Evolutionary conservation across 108 stramenopile species (phyloP).

Genomic region (Ochromonas danica): DNA sequence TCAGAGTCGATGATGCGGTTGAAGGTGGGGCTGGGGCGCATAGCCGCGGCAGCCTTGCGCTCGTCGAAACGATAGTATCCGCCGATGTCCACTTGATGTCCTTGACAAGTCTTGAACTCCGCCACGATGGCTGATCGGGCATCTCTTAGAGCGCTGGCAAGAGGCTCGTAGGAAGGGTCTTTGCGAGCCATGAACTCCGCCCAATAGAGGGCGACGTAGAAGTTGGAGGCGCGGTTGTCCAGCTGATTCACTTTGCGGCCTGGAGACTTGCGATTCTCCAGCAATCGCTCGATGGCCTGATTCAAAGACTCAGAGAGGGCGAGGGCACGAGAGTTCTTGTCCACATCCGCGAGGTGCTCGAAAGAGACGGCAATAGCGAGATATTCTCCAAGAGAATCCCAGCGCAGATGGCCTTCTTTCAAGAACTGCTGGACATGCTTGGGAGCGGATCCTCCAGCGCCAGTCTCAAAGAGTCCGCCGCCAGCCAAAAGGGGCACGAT

Average conservation of each 20-base stretch:
- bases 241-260: slow-evolving; percentile 80
- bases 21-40: slow-evolving; percentile 76
- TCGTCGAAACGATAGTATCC: slow-evolving; percentile 80
- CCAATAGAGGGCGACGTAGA: slow-evolving; percentile 86
- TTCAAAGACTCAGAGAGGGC: slow-evolving; percentile 74
- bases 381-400: slow-evolving; percentile 79
- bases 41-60: slow-evolving; percentile 67
- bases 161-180: slow-evolving; percentile 69
- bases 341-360: slow-evolving; percentile 58
- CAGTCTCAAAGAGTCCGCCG: slow-evolving; percentile 88
- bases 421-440: slow-evolving; percentile 84
- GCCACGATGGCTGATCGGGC: slow-evolving; percentile 74
- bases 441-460: slow-evolving; percentile 86
- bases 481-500: slow-evolving; percentile 84
- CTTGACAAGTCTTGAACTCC: slow-evolving; percentile 75
- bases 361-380: slow-evolving; percentile 64
- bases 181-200: slow-evolving; percentile 79
- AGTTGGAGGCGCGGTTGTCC: slow-evolving; percentile 83
- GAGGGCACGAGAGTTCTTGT: slow-evolving; percentile 60
- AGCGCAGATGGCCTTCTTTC: slow-evolving; percentile 82
- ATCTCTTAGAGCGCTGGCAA: slow-evolving; percentile 67
- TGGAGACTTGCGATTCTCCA: slow-evolving; percentile 78
- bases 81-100: slow-evolving; percentile 77
- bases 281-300: slow-evolving; percentile 77
- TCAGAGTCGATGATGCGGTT: slow-evolving; percentile 61